Evolutionary conservation across 495 filamentous ascomycete genomes (phyloP).

Genomic region (Tuber microsphaerosporum): DNA sequence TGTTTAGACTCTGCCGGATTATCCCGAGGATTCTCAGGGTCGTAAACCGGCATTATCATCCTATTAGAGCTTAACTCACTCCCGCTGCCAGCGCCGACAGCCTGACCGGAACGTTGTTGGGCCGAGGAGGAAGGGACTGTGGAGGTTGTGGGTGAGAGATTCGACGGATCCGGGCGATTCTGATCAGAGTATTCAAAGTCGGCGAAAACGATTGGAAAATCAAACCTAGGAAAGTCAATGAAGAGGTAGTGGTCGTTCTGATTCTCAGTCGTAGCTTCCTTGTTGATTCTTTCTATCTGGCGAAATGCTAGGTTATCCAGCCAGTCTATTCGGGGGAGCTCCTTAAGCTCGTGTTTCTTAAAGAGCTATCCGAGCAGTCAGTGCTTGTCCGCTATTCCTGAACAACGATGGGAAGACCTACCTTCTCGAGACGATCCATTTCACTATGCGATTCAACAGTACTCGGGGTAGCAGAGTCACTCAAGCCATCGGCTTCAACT

Average conservation of each 20-base stretch:
- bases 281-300: slow-evolving; percentile 55
- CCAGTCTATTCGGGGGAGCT: slow-evolving; percentile 88
- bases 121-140: slow-evolving; percentile 58
- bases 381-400: background rate
- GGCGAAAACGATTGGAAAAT: slow-evolving; percentile 90
- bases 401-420: background rate
- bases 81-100: background rate
- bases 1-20: slow-evolving; percentile 97
- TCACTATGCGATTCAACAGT: slow-evolving; percentile 49
- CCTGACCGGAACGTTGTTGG: slow-evolving; percentile 53
- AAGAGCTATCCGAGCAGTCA: slow-evolving; percentile 52
- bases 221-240: slow-evolving; percentile 87
- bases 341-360: slow-evolving; percentile 97
- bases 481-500: slow-evolving; percentile 77
- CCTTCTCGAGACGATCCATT: slow-evolving; percentile 42
- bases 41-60: slow-evolving; percentile 72
- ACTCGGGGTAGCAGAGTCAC: slow-evolving; percentile 65
- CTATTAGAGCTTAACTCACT: background rate
- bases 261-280: slow-evolving; percentile 30
- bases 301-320: slow-evolving; percentile 89
- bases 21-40: slow-evolving; percentile 80
- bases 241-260: slow-evolving; percentile 52
- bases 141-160: slow-evolving; percentile 25
- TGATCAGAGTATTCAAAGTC: slow-evolving; percentile 71
- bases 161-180: slow-evolving; percentile 60